phyloP scores from a whole-genome alignment of 768 basidiomycete genomes.

The Clathrus columnatus region DNA sequence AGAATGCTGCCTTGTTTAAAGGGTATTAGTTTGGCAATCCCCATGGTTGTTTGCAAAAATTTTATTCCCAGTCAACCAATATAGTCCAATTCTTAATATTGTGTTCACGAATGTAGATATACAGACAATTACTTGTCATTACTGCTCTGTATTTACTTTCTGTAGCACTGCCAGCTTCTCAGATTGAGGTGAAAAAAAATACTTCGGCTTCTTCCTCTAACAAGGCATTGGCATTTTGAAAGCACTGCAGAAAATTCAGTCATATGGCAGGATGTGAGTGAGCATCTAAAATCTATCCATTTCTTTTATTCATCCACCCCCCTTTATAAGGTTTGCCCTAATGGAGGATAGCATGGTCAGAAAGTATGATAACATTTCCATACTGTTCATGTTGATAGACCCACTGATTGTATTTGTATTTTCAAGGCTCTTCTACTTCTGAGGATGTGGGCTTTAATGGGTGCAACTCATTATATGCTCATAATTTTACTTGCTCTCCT shows the following conservation, averaged over 20 bases:
- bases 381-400: background rate
- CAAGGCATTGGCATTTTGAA: background rate
- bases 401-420: too few relatives aligned
- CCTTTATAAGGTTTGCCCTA: background rate
- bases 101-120: background rate
- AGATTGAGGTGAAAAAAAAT: background rate
- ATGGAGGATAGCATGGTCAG: background rate
- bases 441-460: background rate
- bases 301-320: background rate
- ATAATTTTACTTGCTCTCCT: conserved; percentile 2
- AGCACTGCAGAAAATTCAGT: background rate
- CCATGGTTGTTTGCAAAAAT: conserved; percentile 1
- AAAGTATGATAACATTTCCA: background rate
- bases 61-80: background rate
- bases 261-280: background rate
- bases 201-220: background rate
- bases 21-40: background rate
- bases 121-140: background rate
- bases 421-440: background rate
- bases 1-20: background rate
- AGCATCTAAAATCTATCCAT: background rate
- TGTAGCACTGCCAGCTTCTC: background rate
- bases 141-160: background rate
- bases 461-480: background rate
- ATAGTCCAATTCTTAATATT: background rate